phyloP scores from a whole-genome alignment of 2,329 filamentous ascomycete genomes.

The Colletotrichum endophyticum region DNA sequence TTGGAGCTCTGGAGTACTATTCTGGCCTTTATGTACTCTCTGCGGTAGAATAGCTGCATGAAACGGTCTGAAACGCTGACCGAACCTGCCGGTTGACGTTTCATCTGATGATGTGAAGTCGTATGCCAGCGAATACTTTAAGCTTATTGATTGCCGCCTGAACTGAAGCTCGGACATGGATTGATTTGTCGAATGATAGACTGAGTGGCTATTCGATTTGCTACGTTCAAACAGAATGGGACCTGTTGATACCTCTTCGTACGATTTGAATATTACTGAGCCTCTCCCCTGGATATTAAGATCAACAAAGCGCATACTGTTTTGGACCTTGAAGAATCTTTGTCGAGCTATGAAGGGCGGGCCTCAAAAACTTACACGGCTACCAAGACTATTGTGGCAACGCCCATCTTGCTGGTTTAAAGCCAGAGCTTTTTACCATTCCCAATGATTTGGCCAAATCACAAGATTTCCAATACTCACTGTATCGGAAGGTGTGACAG shows the following conservation, averaged over 20 bases:
- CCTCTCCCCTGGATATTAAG: rapidly evolving
- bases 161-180: not conserved
- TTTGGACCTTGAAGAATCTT: not conserved
- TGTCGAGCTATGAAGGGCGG: not conserved
- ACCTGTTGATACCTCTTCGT: not conserved
- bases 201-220: not conserved
- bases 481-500: not conserved
- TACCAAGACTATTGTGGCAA: not conserved
- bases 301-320: not conserved
- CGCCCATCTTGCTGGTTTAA: not conserved
- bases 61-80: constrained; percentile 12
- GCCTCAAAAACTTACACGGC: not conserved
- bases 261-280: not conserved
- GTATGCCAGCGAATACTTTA: not conserved
- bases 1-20: not conserved
- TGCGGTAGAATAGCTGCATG: not conserved
- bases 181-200: not conserved
- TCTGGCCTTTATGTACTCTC: not conserved
- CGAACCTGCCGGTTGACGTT: not conserved
- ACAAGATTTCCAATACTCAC: not conserved
- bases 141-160: not conserved
- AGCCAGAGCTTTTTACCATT: not conserved
- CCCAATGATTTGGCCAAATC: rapidly evolving
- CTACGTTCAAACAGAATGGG: not conserved
- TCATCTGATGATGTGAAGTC: not conserved